These are phyloP conservation scores for Pseudocercospora crystallina DNA, from an alignment of 2,329 filamentous ascomycete genomes.

Conservation along the genomic window DNA sequence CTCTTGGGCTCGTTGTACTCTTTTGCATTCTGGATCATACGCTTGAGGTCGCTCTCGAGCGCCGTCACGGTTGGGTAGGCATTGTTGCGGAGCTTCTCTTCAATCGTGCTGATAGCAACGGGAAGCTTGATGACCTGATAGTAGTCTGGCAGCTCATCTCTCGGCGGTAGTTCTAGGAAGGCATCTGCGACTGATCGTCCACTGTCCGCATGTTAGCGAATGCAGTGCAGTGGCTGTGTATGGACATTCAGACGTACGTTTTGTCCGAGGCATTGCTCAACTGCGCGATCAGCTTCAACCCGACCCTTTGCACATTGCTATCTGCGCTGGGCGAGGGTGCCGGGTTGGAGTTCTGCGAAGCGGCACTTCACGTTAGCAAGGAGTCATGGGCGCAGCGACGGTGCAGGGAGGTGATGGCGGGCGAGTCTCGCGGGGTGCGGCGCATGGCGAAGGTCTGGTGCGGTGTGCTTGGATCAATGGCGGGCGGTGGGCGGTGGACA, in stretches of 20 bases:
- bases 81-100: conserved; percentile 67
- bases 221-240: not conserved
- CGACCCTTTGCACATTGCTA: conserved; percentile 55
- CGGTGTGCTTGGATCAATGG: not conserved
- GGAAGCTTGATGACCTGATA: conserved; percentile 76
- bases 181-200: conserved; percentile 72
- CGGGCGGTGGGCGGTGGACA: conserved; percentile 21
- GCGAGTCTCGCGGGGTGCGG: conserved; percentile 22
- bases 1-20: conserved; percentile 75
- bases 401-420: conserved; percentile 5
- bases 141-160: conserved; percentile 64
- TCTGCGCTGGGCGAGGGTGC: conserved; percentile 19
- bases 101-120: conserved; percentile 73
- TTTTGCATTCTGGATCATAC: conserved; percentile 85
- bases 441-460: conserved; percentile 29
- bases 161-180: conserved; percentile 67
- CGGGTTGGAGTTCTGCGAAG: conserved; percentile 32
- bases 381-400: conserved; percentile 1
- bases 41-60: conserved; percentile 81
- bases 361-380: conserved; percentile 20
- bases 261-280: conserved; percentile 78
- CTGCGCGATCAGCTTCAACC: conserved; percentile 71
- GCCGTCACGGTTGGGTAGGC: conserved; percentile 70
- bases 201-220: conserved; percentile 29
- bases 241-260: conserved; percentile 56